Evolutionary conservation across 352 stramenopile genomes (phyloP), one percentile per base, ranked within the genome.

Genomic region (Lagenidium sp.): DNA sequence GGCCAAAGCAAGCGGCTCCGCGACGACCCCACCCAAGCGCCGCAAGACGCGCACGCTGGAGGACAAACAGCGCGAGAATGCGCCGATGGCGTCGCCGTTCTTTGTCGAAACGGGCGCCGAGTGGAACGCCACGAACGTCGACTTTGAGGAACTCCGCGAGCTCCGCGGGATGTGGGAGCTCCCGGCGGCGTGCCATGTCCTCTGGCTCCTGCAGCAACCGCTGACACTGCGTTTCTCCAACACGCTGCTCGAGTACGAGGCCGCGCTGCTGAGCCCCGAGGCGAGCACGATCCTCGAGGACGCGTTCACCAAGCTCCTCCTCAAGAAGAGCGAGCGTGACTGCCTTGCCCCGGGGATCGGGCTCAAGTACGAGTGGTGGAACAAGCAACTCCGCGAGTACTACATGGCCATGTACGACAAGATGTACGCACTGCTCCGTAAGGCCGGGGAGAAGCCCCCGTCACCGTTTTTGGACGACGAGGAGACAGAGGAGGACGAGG

Each of bases 351-450:
- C 73, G 28, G 80, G 80, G 15, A 75, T 89, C 24, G 77, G 78
- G 2, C 75, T 93, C 35, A 83, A 86, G 62, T 93, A 93, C 50
- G 75, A 88, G 54, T 90, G 77, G 77, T 93, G 80, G 80, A 88
- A 85, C 64, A 87, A 89, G 50, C 80, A 89, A 44, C 57, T 93
- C 47, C 69, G 72, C 7, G 68, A 85, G 47, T 85, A 89, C 60
- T 93, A 90, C 59, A 65, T 82, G 45, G 65, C 66, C 31, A 61
- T 86, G 58, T 93, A 93, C 58, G 63, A 84, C 48, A 84, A 86
- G 40, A 86, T 70, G 77, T 86, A 85, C 47, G 65, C 71, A 29
- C 57, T 90, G 45, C 52, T 89, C 43, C 70, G 70, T 15, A 87
- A 86, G 41, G 75, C 80, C 1, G 71, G 74, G 16, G 77, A 86